Evolutionary conservation across 495 filamentous ascomycete genomes (phyloP), one percentile per base, ranked within the genome.

Genomic region (Aspergillus homomorphus): DNA sequence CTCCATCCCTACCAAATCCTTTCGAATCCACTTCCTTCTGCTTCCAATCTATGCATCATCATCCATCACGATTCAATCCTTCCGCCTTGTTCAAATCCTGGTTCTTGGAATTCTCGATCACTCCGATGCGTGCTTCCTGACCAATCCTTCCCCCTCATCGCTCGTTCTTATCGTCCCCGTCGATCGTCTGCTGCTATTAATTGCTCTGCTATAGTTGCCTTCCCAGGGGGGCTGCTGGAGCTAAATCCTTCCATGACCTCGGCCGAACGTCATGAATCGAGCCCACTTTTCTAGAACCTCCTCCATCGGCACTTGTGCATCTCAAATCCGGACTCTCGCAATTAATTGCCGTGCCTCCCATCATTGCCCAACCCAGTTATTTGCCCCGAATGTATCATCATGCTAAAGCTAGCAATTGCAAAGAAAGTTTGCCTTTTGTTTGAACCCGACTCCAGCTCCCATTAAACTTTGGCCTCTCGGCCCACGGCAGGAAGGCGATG

Each of bases 401-500:
- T 38, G 8, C 26, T 28, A 28, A 28, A 28, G 9, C 26, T 28
- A 28, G 33, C 33, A 38, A 38, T 38, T 12, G 33, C 33, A 2
- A 5, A 38, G 33, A 38, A 12, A 2, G 10, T 5, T 38, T 38
- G 33, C 33, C 10, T 38, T 38, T 5, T 6, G 33, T 38, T 38
- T 14, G 33, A 38, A 38, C 33, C 15, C 33, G 15, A 6, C 10
- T 38, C 12, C 33, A 38, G 4, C 33, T 14, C 12, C 33, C 15
- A 12, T 38, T 38, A 9, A 14, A 38, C 33, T 38, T 38, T 12
- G 6, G 33, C 28, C 53, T 20, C 18, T 41, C 45, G 22, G 45
- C 28, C 20, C 54, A 28, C 42, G 50, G 41, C 50, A 44, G 38
- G 18, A 51, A 26, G 38, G 48, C 2, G 53, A 22, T 46, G 33